These are phyloP conservation scores for Achaetomium macrosporum DNA, from an alignment of 2,329 filamentous ascomycete genomes.

Conservation along the genomic window DNA sequence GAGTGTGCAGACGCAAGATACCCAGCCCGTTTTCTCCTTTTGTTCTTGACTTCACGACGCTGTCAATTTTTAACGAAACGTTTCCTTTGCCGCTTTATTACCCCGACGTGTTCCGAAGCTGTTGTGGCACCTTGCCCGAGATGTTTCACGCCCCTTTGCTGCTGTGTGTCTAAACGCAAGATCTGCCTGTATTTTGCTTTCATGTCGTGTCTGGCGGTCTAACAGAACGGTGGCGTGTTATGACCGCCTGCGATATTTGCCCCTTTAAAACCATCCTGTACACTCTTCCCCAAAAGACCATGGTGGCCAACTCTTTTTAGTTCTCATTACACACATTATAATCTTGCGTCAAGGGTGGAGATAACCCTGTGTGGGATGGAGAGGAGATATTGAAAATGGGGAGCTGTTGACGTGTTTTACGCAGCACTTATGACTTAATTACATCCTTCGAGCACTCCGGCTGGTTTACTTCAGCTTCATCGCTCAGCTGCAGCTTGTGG, in stretches of 20 bases:
- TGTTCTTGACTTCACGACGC: background rate
- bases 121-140: slow-evolving; percentile 2
- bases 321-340: slow-evolving; percentile 3
- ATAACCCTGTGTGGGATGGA: background rate
- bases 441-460: slow-evolving; percentile 2
- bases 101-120: slow-evolving; percentile 4
- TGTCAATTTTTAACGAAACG: slow-evolving; percentile 17
- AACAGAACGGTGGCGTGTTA: background rate
- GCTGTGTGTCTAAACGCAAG: slow-evolving; percentile 2
- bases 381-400: background rate
- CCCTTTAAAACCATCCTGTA: background rate
- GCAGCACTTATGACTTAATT: slow-evolving; percentile 6
- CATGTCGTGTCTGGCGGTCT: background rate
- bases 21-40: slow-evolving; percentile 24
- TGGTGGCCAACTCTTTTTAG: background rate
- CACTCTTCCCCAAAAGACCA: background rate
- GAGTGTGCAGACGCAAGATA: slow-evolving; percentile 28
- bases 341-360: background rate
- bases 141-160: slow-evolving; percentile 14
- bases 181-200: background rate
- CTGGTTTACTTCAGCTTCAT: slow-evolving; percentile 1
- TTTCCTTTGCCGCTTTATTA: slow-evolving; percentile 15
- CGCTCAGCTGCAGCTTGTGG: slow-evolving; percentile 1
- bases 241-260: background rate
- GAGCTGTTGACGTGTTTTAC: slow-evolving; percentile 9